Percentiles rank a stretch among this genome's conserved stretches.
Conservation (phyloP, 2,329 filamentous ascomycete genomes). For the Aspergillus terreus region DNA sequence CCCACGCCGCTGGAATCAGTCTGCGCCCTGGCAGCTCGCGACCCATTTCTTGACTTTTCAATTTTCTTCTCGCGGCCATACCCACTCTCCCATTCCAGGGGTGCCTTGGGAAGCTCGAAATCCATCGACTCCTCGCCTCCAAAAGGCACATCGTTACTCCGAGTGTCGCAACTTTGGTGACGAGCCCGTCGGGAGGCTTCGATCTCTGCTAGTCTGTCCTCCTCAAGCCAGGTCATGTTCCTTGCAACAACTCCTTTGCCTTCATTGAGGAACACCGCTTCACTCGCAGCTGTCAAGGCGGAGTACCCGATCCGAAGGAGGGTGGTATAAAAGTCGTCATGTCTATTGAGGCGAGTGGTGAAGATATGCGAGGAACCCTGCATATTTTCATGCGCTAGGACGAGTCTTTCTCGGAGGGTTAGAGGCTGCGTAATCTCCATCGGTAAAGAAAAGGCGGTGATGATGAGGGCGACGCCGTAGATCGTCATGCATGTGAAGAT, state of each 20-base stretch:
- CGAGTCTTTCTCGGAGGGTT: constrained; percentile 58
- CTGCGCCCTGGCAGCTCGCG: constrained; percentile 34
- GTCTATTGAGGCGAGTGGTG: constrained; percentile 72
- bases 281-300: constrained; percentile 86
- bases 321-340: constrained; percentile 94
- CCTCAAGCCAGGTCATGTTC: constrained; percentile 84
- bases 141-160: constrained; percentile 20
- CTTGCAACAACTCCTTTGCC: constrained; percentile 71
- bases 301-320: constrained; percentile 82
- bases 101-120: constrained; percentile 32
- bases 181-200: constrained; percentile 47
- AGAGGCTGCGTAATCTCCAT: constrained; percentile 43
- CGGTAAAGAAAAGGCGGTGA: constrained; percentile 69
- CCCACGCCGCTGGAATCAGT: constrained; percentile 63
- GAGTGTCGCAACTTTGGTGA: constrained; percentile 13
- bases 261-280: constrained; percentile 94
- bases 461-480: constrained; percentile 69
- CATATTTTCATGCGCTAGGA: constrained; percentile 77
- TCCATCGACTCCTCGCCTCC: constrained; percentile 30
- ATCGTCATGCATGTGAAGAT: constrained; percentile 73
- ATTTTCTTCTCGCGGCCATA: constrained; percentile 45
- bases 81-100: constrained; percentile 42
- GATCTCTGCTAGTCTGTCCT: constrained; percentile 75
- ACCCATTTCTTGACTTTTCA: constrained; percentile 34
- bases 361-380: constrained; percentile 86